Evolutionary conservation across 768 basidiomycete species (phyloP).

Genomic region (Suillus brevipes): DNA sequence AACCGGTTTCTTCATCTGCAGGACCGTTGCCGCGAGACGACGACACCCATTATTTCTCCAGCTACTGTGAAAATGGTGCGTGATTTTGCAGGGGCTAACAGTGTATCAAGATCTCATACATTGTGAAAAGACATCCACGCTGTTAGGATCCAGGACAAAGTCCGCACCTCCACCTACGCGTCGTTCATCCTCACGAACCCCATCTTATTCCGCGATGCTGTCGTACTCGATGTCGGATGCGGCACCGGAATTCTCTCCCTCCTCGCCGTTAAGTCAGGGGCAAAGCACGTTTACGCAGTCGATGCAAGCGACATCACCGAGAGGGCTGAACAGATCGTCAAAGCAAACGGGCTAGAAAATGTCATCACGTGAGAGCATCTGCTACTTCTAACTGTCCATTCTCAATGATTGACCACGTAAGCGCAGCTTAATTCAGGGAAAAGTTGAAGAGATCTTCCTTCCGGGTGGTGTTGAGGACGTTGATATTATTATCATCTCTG

Average conservation of each 20-base stretch:
- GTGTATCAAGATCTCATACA: not conserved
- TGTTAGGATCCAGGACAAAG: conserved; percentile 94
- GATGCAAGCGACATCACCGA: conserved; percentile 85
- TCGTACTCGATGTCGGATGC: conserved; percentile 95
- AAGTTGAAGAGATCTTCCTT: conserved; percentile 83
- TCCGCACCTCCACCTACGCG: conserved; percentile 91
- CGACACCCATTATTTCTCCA: conserved; percentile 92
- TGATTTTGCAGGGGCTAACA: not conserved
- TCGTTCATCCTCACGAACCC: conserved; percentile 87
- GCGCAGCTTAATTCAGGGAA: conserved; percentile 77
- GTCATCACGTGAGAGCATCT: conserved; percentile 57
- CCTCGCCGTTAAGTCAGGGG: conserved; percentile 87
- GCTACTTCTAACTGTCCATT: not conserved
- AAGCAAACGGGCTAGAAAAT: conserved; percentile 68
- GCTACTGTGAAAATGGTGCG: conserved; percentile 84
- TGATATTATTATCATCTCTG: conserved; percentile 93
- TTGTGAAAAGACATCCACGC: conserved; percentile 81
- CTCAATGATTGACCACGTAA: not conserved
- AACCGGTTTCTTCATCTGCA: conserved; percentile 29
- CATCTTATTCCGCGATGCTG: conserved; percentile 73
- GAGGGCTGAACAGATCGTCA: conserved; percentile 77
- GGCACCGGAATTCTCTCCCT: conserved; percentile 92
- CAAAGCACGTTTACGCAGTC: conserved; percentile 86
- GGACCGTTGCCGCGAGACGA: conserved; percentile 59
- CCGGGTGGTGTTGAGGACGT: conserved; percentile 75